Evolutionary conservation across 306 rosid species (phyloP), one percentile per base, ranked within the genome.

Genomic region (Astragalus glycyphyllos): DNA sequence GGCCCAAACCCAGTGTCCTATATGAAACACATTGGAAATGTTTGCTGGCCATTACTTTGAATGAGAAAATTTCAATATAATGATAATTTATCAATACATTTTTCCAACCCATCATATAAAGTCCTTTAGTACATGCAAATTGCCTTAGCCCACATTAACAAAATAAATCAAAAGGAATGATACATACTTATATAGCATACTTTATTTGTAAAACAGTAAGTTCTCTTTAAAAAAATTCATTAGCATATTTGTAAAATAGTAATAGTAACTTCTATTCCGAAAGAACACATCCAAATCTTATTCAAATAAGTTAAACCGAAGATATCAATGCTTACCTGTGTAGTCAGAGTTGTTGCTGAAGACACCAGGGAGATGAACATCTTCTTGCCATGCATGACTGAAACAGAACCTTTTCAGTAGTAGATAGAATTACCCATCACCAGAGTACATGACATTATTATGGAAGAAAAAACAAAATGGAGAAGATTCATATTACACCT

Each of bases 381-480:
- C 94, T 15, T 85, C 86, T 67, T 70, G 72, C 86, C 73, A 77
- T 40, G 79, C 85, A 64, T 65, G 72, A 86, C 96, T 94, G 85
- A 75, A 77, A 81, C 68, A 82, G 57, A 79, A 80, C 31, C 70
- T 48, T 70, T 72, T 78, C 75, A 82, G 72, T 70, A 84, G 73
- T 35, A 76, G 34, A 71, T 74, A 72, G 69, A 68, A 76, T 70
- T 58, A 68, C 72, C 50, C 71, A 68, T 70, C 48, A 58, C 63
- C 48, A 23, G 49, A 65, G 48, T 46, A 40, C 53, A 51, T 37
- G 42, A 48, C 46, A 55, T 73, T 59, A 72, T 56, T 26, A 41
- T 9, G 47, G 46, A 58, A 78, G 60, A 58, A 65, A 64, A 58
- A 77, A 51, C 4, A 57, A 62, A 65, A 68, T 14, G 62, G 32